Base-by-base conservation (phyloP, 768 basidiomycete species). In the Leccinum barrowsii region DNA sequence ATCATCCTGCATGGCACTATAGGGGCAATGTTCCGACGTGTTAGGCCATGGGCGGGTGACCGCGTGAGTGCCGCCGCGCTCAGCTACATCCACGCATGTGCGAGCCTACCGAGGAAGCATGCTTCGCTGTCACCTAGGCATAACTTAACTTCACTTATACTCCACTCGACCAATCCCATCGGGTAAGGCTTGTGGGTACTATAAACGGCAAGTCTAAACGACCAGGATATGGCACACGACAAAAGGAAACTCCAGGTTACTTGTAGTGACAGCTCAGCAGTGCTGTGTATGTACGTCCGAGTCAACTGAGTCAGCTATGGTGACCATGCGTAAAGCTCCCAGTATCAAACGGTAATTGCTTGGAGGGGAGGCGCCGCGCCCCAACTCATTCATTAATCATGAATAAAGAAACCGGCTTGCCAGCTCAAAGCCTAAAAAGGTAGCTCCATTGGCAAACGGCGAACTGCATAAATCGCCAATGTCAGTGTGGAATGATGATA, bases 401-500 rank as follows among this genome's bases (percentile, higher is more conserved):
- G 70, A 69, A 66, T 84, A 84, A 59, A 91, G 75, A 46, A 84
- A 61, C 49, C 94, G 82, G 75, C 85, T 93, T 47, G 92, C 92
- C 76, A 98, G 80, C 78, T 98, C 96, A 67, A 94, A 98, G 1
- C 92, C 94, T 57, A 96, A 83, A 81, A 98, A 98, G 0, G 96
- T 98, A 1, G 93, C 93, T 19, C 94, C 96, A 65, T 98, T 98
- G 11, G 95, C 95, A 67, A 49, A 49, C 17, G 48, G 48, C 17
- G 48, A 48, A 48, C 47, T 48, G 11, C 42, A 44, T 19, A 19
- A 19, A 19, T 44, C 32, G 48, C 22, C n/a, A 7, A 34, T 50
- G 40, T 70, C n/a, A 59, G 50, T 19, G 13, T 21, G 21, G 4
- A 50, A 56, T 34, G 51, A 24, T 52, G 50, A 22, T 52, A 59